phyloP scores from a whole-genome alignment of 2,329 filamentous ascomycete genomes.

The Colletotrichum spaethianum region DNA sequence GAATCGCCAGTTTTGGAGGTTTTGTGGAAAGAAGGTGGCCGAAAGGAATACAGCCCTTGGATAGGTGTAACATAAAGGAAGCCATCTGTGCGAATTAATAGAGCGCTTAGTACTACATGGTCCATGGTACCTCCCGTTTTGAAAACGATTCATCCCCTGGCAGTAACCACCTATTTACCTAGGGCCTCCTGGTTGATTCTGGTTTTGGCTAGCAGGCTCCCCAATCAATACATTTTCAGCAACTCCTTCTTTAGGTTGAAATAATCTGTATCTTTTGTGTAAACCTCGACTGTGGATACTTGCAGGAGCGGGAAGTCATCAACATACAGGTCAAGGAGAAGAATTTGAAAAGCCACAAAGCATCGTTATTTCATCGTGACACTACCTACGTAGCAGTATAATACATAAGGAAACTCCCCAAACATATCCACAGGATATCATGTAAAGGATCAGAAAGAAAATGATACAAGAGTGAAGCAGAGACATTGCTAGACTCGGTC shows the following conservation, averaged over 20 bases:
- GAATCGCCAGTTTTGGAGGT: no score
- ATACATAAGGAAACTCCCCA: conserved; percentile 25
- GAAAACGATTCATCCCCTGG: not conserved
- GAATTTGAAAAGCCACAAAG: conserved; percentile 31
- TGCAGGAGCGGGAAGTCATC: no score
- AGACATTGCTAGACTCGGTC: not conserved
- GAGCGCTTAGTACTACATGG: not conserved
- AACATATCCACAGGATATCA: conserved; percentile 39
- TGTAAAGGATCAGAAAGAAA: conserved; percentile 20
- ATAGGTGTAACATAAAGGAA: no score
- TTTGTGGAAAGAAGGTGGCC: not conserved
- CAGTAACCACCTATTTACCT: not conserved
- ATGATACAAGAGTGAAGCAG: conserved; percentile 12
- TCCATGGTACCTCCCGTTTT: not conserved
- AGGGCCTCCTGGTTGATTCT: not conserved
- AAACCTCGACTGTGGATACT: no score
- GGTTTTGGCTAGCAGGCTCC: not conserved
- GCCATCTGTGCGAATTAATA: not conserved
- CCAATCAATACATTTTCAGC: not conserved
- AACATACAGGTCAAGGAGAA: not conserved
- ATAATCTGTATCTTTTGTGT: no score
- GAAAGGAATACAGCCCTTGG: not conserved
- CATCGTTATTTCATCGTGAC: conserved; percentile 32
- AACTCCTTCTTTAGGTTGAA: not conserved
- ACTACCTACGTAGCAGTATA: conserved; percentile 28